Percentiles rank a stretch among this genome's conserved stretches.
These are phyloP conservation scores for Tubosaeta brunneosetosa DNA, from an alignment of 768 basidiomycete genomes.

Conservation along the genomic window DNA sequence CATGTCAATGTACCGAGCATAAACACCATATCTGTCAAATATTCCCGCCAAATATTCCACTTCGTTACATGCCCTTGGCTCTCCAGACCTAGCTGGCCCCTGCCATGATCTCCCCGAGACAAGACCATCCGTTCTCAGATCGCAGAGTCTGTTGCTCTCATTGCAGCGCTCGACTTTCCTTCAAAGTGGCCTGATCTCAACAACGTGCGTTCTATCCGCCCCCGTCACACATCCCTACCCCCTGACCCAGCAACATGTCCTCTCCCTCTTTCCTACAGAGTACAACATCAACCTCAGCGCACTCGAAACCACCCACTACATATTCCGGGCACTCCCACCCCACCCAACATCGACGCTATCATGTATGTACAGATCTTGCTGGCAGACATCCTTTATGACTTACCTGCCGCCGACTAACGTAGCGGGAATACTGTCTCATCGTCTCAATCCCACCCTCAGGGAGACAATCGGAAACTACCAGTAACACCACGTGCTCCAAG, in stretches of 20 bases:
- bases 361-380: constrained; percentile 76
- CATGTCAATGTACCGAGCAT: too few species aligned
- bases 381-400: constrained; percentile 89
- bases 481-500: too few species aligned
- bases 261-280: constrained; percentile 72
- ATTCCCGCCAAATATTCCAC: too few species aligned
- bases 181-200: constrained; percentile 82
- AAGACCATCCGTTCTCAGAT: constrained; percentile 77
- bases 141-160: constrained; percentile 87
- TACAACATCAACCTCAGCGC: constrained; percentile 87
- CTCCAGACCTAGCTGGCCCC: constrained; percentile 79
- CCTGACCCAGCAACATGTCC: constrained; percentile 72
- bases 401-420: too few species aligned
- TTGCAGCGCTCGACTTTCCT: constrained; percentile 92
- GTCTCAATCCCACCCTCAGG: too few species aligned
- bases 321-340: constrained; percentile 57
- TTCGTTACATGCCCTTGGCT: too few species aligned
- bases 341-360: constrained; percentile 42
- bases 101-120: constrained; percentile 81
- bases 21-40: too few species aligned
- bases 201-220: constrained; percentile 56
- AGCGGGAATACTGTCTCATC: too few species aligned
- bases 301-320: constrained; percentile 91
- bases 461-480: too few species aligned
- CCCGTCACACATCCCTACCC: constrained; percentile 13